phyloP scores from a whole-genome alignment of 2,329 filamentous ascomycete genomes.

The Thelonectria olida region DNA sequence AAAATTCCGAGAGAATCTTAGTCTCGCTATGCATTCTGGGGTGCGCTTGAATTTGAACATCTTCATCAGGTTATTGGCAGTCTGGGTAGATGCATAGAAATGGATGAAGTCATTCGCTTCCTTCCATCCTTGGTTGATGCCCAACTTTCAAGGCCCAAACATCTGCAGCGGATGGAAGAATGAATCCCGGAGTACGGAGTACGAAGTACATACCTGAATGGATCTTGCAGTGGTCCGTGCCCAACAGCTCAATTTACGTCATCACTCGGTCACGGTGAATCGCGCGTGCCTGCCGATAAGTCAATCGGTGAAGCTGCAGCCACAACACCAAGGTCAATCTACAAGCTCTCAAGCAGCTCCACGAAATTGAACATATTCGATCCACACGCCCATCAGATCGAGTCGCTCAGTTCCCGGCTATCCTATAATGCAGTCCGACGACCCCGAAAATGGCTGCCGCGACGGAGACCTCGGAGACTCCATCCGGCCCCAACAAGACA shows the following conservation, averaged over 20 bases:
- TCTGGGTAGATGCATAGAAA: too few species aligned
- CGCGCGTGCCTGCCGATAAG: slow-evolving; percentile 2
- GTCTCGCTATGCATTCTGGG: too few species aligned
- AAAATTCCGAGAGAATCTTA: too few species aligned
- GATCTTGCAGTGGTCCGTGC: too few species aligned
- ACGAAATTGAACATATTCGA: background rate
- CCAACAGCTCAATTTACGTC: slow-evolving; percentile 17
- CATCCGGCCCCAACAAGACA: slow-evolving; percentile 42
- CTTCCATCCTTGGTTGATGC: too few species aligned
- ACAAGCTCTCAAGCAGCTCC: background rate
- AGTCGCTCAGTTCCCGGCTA: slow-evolving; percentile 2
- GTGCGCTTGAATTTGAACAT: too few species aligned
- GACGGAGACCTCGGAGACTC: slow-evolving; percentile 30
- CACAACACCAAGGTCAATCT: slow-evolving; percentile 2
- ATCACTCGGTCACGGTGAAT: slow-evolving; percentile 9
- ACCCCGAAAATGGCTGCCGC: slow-evolving; percentile 34
- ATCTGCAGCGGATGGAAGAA: too few species aligned
- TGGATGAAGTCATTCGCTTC: too few species aligned
- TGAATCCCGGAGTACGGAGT: too few species aligned
- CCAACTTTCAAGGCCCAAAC: too few species aligned
- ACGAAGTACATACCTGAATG: too few species aligned
- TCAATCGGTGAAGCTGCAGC: background rate
- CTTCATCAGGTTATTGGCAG: too few species aligned
- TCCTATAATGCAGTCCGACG: slow-evolving; percentile 9
- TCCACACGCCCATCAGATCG: background rate